Evolutionary conservation across 805 yeast species (phyloP), one percentile per base, ranked within the genome.

Genomic region (Starmerella vitae): DNA sequence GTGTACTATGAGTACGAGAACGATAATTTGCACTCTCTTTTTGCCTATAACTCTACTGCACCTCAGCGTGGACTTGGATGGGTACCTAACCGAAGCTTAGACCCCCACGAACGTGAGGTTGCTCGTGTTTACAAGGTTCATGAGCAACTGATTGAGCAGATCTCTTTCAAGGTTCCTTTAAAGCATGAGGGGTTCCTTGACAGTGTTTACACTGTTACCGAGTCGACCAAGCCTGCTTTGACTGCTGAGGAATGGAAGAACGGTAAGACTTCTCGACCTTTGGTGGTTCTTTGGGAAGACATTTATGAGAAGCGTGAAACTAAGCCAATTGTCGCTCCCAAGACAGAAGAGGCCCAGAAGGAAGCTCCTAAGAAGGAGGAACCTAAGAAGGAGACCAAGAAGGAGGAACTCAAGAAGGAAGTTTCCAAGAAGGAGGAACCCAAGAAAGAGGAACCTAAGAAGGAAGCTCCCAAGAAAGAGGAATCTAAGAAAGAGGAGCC

Each of bases 61-160:
- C 91, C 98, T 2, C 98, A 91, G 67, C 79, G 98, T 60, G 99
- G 99, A 1, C 76, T 88, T 56, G 93, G 95, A 0, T 71, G 79
- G 35, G 74, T 88, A 10, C 97, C 98, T 38, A 84, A 84, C 57
- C 68, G 82, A 49, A 67, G 72, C 14, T 86, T 86, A 8, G 77
- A 78, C 50, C 71, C 84, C 28, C 72, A 72, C 46, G 91, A 82
- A 28, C 86, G 83, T 57, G 98, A 91, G 61, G 74, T 91, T 30
- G 67, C 83, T 42, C 75, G 74, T 53, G 73, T 79, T 32, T 91
- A 69, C 66, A 91, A 91, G 65, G 81, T 83, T 22, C 78, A 78
- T 49, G 97, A 91, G 61, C 68, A 71, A 38, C 62, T 72, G 20
- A 74, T 91, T 49, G 97, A 91, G 65, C 96, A 96, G 13, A 70